phyloP scores from a whole-genome alignment of 306 rosid species.

The Pyrus bretschneideri region DNA sequence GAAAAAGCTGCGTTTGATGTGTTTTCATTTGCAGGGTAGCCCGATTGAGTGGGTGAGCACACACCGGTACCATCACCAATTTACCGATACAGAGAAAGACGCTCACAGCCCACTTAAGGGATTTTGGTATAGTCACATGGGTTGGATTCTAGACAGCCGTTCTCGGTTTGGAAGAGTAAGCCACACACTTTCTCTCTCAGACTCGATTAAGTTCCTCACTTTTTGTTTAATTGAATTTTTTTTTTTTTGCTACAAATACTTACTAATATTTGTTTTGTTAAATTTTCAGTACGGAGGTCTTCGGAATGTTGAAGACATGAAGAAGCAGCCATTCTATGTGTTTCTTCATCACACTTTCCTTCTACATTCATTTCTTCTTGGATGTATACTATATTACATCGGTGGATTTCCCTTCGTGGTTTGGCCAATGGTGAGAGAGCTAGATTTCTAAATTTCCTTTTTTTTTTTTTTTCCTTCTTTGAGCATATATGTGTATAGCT shows the following conservation, averaged over 20 bases:
- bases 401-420: conserved; percentile 82
- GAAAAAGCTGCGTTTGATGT: background rate
- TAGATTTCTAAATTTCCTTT: background rate
- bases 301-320: conserved; percentile 64
- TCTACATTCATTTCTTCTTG: conserved; percentile 71
- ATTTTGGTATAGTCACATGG: conserved; percentile 88
- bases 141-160: conserved; percentile 70
- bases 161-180: conserved; percentile 48
- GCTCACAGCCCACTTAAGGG: conserved; percentile 83
- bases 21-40: conserved; percentile 45
- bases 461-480: background rate
- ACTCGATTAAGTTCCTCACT: no score
- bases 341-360: conserved; percentile 51
- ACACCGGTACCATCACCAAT: conserved; percentile 83
- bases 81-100: conserved; percentile 74
- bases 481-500: background rate
- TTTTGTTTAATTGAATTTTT: no score
- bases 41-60: conserved; percentile 96
- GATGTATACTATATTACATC: conserved; percentile 45
- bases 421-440: conserved; percentile 71
- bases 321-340: conserved; percentile 65
- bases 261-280: background rate
- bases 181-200: background rate
- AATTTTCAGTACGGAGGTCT: conserved; percentile 61
- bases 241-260: background rate